Conservation (phyloP, 768 basidiomycete species). For the Leccinum boreale region DNA sequence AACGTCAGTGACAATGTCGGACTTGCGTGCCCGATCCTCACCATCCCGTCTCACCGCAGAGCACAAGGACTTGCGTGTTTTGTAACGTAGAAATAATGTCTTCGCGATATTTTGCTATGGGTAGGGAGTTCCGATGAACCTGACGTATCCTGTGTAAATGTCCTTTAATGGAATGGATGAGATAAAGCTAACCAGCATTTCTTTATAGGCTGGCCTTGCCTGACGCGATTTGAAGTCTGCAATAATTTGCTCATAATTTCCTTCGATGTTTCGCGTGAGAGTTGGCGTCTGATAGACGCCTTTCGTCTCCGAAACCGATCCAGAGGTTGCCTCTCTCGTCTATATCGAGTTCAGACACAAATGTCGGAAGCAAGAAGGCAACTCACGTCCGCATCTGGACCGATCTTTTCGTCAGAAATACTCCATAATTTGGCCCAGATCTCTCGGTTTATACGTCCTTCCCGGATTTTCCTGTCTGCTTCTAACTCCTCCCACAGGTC, state of each 20-base stretch:
- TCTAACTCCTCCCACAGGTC: constrained; percentile 94
- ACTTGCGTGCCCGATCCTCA: constrained; percentile 42
- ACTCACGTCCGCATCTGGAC: constrained; percentile 40
- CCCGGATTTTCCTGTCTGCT: constrained; percentile 49
- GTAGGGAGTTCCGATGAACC: constrained; percentile 73
- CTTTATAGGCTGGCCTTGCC: constrained; percentile 66
- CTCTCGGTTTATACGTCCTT: constrained; percentile 61
- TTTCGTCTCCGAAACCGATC: constrained; percentile 18
- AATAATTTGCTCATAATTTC: constrained; percentile 49
- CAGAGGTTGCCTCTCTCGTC: constrained; percentile 17
- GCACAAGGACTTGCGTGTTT: constrained; percentile 76
- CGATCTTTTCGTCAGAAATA: constrained; percentile 64
- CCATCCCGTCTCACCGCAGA: constrained; percentile 84
- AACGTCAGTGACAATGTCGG: constrained; percentile 1
- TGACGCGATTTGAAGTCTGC: constrained; percentile 60
- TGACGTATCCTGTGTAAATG: constrained; percentile 27
- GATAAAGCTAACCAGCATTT: constrained; percentile 72
- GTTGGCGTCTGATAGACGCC: constrained; percentile 4
- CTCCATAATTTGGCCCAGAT: constrained; percentile 67
- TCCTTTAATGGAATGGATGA: neutral
- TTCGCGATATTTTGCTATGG: constrained; percentile 81
- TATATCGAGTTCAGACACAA: constrained; percentile 8
- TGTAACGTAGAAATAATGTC: constrained; percentile 70
- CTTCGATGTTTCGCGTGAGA: constrained; percentile 9
- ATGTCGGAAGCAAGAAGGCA: neutral